Conservation (phyloP, 2,329 filamentous ascomycete genomes). For the Colletotrichum gigasporum region DNA sequence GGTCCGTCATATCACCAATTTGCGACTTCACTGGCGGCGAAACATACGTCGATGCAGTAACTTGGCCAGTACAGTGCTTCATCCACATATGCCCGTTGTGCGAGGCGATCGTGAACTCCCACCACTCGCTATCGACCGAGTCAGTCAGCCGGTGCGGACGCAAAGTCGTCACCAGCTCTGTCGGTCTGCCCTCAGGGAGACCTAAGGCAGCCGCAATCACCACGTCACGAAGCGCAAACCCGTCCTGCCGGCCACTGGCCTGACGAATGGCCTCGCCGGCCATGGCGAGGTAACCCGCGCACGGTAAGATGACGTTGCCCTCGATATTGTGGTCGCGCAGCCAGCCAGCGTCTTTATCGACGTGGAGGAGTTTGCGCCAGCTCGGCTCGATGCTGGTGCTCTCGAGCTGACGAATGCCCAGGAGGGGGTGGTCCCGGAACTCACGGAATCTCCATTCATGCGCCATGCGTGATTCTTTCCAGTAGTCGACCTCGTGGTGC, state of each 20-base stretch:
- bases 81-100: conserved; percentile 38
- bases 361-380: conserved; percentile 35
- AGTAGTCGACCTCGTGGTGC: conserved; percentile 25
- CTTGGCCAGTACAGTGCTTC: conserved; percentile 40
- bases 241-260: conserved; percentile 18
- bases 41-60: conserved; percentile 8
- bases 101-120: conserved; percentile 42
- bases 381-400: conserved; percentile 25
- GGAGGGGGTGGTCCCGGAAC: conserved; percentile 24
- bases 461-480: conserved; percentile 25
- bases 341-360: conserved; percentile 45
- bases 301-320: conserved; percentile 52
- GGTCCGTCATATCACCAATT: not conserved
- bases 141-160: conserved; percentile 39
- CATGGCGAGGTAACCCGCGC: conserved; percentile 47
- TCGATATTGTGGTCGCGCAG: conserved; percentile 54
- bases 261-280: conserved; percentile 36
- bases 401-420: conserved; percentile 32
- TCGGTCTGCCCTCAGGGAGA: conserved; percentile 37
- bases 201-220: conserved; percentile 42
- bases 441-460: conserved; percentile 16
- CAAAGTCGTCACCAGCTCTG: conserved; percentile 43
- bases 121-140: conserved; percentile 40
- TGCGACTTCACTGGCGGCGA: rapidly evolving
- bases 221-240: conserved; percentile 41